phyloP scores from a whole-genome alignment of 495 filamentous ascomycete genomes.

The Tirmania nivea region DNA sequence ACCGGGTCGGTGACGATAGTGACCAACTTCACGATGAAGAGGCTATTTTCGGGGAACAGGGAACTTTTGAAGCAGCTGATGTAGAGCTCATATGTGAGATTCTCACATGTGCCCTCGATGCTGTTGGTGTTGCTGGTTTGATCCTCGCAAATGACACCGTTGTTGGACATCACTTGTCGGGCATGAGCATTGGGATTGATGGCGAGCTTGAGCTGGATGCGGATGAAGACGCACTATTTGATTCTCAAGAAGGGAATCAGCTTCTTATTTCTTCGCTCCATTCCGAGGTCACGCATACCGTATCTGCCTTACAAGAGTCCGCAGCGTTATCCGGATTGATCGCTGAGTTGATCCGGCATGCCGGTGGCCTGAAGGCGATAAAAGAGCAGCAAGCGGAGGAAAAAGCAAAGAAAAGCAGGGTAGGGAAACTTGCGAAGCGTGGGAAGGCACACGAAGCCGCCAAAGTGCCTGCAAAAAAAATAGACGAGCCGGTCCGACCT shows the following conservation, averaged over 20 bases:
- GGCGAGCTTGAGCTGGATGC: not conserved
- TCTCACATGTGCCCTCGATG: slow-evolving; percentile 12
- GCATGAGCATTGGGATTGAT: not conserved
- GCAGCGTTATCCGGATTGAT: slow-evolving; percentile 14
- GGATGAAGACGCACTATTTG: not conserved
- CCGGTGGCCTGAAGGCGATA: slow-evolving; percentile 4
- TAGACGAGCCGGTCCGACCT: not conserved
- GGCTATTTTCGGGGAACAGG: not conserved
- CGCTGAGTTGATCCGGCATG: slow-evolving; percentile 17
- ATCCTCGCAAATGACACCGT: slow-evolving; percentile 8
- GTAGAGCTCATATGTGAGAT: slow-evolving; percentile 12
- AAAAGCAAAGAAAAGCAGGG: not conserved
- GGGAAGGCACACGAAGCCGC: not conserved
- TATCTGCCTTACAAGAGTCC: slow-evolving; percentile 13
- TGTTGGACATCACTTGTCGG: not conserved
- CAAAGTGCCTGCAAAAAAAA: not conserved
- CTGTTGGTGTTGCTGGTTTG: slow-evolving; percentile 13
- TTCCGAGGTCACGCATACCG: slow-evolving; percentile 11
- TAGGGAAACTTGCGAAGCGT: not conserved
- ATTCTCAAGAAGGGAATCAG: not conserved
- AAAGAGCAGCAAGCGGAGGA: not conserved
- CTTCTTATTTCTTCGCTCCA: slow-evolving; percentile 4
- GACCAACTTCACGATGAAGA: not conserved
- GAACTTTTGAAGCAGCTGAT: slow-evolving; percentile 10
- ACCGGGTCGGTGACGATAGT: not conserved